Base-by-base conservation (phyloP, 768 basidiomycete genomes). In the Myochromella boudieri region DNA sequence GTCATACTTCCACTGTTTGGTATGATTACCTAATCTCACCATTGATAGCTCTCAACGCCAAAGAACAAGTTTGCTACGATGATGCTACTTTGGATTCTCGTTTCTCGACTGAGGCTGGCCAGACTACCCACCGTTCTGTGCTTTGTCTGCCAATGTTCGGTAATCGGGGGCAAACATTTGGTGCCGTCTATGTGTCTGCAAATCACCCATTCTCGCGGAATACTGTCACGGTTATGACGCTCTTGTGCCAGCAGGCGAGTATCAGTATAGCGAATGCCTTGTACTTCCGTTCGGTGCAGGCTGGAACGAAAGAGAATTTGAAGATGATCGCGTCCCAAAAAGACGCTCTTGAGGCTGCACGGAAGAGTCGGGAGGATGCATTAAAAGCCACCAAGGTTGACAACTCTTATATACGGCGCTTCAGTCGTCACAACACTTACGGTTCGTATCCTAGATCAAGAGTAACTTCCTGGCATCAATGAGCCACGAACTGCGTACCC, bases 401-500 rank as follows among this genome's bases (percentile, higher is more conserved):
- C 42, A 33, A 37, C 25, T n/a, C n/a, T n/a, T n/a, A n/a, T 44
- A n/a, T 42, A 12, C 6, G n/a, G 20, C 3, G 20, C 14, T 41
- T 15, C 11, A 41, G 5, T 22, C 27, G 17, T 28, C 8, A 49
- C 11, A 6, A 31, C 39, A 6, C 7, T 17, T 6, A 40, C 14
- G 37, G 38, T 44, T 29, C n/a, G 22, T 12, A 36, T 28, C 47
- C 0, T 52, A 87, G 84, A 86, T 85, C 61, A 88, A 88, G 66
- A 85, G 84, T 59, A 87, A 85, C 55, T 87, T 88, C 56, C 62
- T 87, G 49, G 84, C 85, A 4, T 81, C 84, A 5, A 88, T 88
- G 85, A 85, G 82, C 54, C 87, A 87, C 53, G 85, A 89, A 59
- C 67, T 89, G 45, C 71, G 87, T 43, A 89, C 87, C 0, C 87